Conservation (phyloP, 768 basidiomycete genomes). For the Lactarius tabidus region DNA sequence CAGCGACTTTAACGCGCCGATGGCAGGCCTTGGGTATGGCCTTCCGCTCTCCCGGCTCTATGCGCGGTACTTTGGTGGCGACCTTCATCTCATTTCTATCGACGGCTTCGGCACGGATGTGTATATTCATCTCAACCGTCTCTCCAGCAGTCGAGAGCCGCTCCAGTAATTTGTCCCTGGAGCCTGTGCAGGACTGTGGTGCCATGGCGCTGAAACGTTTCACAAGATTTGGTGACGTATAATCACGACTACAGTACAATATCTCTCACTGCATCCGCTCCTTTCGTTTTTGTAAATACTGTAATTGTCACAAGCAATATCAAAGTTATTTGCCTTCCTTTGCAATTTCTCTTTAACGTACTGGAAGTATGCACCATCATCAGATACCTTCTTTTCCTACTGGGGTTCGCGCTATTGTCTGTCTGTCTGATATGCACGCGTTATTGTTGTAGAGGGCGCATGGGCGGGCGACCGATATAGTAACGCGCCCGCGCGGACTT, state of each 20-base stretch:
- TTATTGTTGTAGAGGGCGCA: not conserved
- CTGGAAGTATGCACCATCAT: not conserved
- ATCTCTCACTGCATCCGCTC: not conserved
- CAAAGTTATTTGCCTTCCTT: not conserved
- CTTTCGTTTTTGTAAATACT: not conserved
- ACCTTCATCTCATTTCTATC: slow-evolving; percentile 93
- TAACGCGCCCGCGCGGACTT: not conserved
- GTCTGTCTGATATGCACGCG: not conserved
- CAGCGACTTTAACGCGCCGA: slow-evolving; percentile 92
- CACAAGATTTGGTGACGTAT: not conserved
- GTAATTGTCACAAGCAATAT: not conserved
- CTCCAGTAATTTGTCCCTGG: slow-evolving; percentile 43
- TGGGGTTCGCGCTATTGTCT: not conserved
- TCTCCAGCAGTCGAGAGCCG: slow-evolving; percentile 80
- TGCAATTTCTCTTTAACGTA: not conserved
- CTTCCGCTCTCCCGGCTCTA: slow-evolving; percentile 91
- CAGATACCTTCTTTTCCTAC: not conserved
- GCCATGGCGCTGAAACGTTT: not conserved
- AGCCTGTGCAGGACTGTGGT: not conserved
- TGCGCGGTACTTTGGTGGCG: slow-evolving; percentile 92
- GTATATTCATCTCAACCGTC: slow-evolving; percentile 85
- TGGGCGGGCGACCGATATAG: not conserved
- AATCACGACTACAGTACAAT: not conserved
- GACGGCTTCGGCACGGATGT: slow-evolving; percentile 97
- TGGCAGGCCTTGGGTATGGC: slow-evolving; percentile 97